Conservation (phyloP, 2,329 filamentous ascomycete species). For the Neonectria hederae region DNA sequence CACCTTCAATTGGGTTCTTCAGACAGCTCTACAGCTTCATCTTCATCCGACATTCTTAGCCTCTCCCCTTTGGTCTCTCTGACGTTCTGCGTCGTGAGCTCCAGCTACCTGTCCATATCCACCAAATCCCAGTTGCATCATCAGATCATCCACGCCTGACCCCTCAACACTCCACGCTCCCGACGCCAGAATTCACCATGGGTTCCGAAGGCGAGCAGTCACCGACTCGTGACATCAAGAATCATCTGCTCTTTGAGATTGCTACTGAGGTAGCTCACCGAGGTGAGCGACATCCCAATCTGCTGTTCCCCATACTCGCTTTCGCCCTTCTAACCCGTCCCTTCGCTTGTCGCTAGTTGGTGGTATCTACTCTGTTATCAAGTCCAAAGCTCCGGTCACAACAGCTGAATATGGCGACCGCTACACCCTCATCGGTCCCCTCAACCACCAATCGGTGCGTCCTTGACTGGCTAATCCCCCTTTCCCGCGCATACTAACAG, state of each 20-base stretch:
- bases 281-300: conserved; percentile 63
- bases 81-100: conserved; percentile 18
- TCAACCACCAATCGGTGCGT: conserved; percentile 88
- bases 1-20: conserved; percentile 39
- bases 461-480: neutral
- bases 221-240: conserved; percentile 79
- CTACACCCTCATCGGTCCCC: conserved; percentile 93
- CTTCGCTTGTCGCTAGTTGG: conserved; percentile 70
- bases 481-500: conserved; percentile 18
- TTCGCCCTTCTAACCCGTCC: conserved; percentile 28
- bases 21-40: conserved; percentile 39
- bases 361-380: conserved; percentile 98
- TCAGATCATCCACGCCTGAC: conserved; percentile 20
- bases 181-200: conserved; percentile 50
- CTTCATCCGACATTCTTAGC: conserved; percentile 26
- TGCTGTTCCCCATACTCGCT: conserved; percentile 6
- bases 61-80: conserved; percentile 15
- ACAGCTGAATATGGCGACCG: conserved; percentile 98
- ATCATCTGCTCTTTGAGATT: conserved; percentile 95
- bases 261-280: conserved; percentile 97
- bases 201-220: conserved; percentile 56
- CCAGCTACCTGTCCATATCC: conserved; percentile 12
- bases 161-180: conserved; percentile 16
- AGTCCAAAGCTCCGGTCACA: conserved; percentile 97
- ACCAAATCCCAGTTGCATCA: conserved; percentile 1